A percentile compares a stretch with the other conserved stretches of the same genome.
Conservation (phyloP, 106 monocot species). For the Platanthera guangdongensis region DNA sequence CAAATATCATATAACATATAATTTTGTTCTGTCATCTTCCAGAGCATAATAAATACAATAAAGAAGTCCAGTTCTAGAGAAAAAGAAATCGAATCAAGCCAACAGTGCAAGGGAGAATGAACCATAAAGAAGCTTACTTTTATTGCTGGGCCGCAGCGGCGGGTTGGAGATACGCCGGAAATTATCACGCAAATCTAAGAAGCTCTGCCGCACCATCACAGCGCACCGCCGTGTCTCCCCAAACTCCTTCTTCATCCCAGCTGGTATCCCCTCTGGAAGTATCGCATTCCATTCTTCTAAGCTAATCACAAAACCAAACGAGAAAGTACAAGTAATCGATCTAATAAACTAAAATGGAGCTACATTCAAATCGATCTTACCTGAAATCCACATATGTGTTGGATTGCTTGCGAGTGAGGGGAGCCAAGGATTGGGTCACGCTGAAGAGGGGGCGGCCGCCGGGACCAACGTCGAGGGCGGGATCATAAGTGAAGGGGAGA, state of each 20-base stretch:
- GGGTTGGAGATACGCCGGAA: conserved; percentile 70
- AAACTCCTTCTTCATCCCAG: conserved; percentile 85
- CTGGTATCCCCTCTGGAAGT: conserved; percentile 81
- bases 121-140: conserved; percentile 41
- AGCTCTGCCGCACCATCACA: conserved; percentile 84
- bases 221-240: conserved; percentile 86
- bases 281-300: conserved; percentile 87
- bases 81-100: not conserved
- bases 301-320: conserved; percentile 19
- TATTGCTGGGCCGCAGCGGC: conserved; percentile 20
- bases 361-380: conserved; percentile 11
- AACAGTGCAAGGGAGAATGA: not conserved
- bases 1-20: not conserved
- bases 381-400: conserved; percentile 80
- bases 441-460: conserved; percentile 68
- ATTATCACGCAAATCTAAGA: conserved; percentile 84
- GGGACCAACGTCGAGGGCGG: conserved; percentile 72
- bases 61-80: not conserved
- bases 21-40: not conserved
- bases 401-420: conserved; percentile 31
- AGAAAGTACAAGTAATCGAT: not conserved
- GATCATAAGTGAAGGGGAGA: conserved; percentile 56
- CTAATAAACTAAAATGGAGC: not conserved
- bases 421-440: conserved; percentile 43
- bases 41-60: not conserved